phyloP scores from a whole-genome alignment of 257 asterid genomes.

The Fraxinus pennsylvanica region DNA sequence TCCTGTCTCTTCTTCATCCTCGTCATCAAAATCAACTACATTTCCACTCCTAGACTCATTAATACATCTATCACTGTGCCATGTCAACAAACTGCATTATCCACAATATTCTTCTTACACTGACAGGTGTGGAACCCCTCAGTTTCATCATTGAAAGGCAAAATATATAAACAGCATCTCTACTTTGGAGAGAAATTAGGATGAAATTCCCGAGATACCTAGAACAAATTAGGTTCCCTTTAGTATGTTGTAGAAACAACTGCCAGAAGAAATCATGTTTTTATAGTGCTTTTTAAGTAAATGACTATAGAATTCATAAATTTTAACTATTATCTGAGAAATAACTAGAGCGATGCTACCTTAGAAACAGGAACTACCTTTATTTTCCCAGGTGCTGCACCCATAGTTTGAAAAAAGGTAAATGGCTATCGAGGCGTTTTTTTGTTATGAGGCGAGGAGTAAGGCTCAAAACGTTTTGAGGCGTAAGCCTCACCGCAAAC shows the following conservation, averaged over 20 bases:
- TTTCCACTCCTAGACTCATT: slow-evolving; percentile 28
- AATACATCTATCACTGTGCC: slow-evolving; percentile 28
- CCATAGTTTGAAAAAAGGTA: no score
- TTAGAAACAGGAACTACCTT: slow-evolving; percentile 65
- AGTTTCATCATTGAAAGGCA: slow-evolving; percentile 61
- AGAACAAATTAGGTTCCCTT: slow-evolving; percentile 21
- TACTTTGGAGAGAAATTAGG: slow-evolving; percentile 96
- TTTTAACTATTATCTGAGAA: slow-evolving; percentile 15
- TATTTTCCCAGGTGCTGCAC: slow-evolving; percentile 64
- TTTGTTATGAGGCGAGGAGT: no score
- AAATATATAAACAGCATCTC: slow-evolving; percentile 87
- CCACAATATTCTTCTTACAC: slow-evolving; percentile 31
- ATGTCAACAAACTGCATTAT: slow-evolving; percentile 30
- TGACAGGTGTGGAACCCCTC: slow-evolving; percentile 31
- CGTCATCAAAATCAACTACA: slow-evolving; percentile 32
- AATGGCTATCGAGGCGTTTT: no score
- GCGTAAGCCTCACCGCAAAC: no score
- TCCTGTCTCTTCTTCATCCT: slow-evolving; percentile 39
- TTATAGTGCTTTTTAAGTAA: slow-evolving; percentile 10
- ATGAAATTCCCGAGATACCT: slow-evolving; percentile 93
- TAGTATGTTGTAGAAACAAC: slow-evolving; percentile 17
- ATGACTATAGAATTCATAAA: slow-evolving; percentile 8
- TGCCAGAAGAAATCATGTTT: slow-evolving; percentile 19
- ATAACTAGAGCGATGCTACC: slow-evolving; percentile 47
- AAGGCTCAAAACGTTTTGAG: no score